Percentiles rank a stretch among this genome's conserved stretches.
Conservation (phyloP, 1,284 basidiomycete species). For the Boletus semigastroideus region DNA sequence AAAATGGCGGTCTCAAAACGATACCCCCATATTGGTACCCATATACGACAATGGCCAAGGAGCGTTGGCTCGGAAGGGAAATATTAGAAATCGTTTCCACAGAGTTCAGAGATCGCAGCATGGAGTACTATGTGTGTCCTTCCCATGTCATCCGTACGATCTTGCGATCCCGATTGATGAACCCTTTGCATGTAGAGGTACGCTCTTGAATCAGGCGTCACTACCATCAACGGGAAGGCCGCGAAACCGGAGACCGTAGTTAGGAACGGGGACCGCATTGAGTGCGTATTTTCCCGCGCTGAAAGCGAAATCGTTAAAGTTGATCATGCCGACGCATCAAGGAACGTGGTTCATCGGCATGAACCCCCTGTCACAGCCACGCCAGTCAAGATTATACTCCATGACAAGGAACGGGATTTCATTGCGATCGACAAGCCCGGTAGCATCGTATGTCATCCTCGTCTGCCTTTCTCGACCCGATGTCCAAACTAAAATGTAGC, state of each 20-base stretch:
- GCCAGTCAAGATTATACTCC: constrained; percentile 78
- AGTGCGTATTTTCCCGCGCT: constrained; percentile 53
- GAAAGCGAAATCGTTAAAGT: neutral
- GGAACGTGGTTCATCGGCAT: constrained; percentile 93
- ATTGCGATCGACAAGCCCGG: constrained; percentile 96
- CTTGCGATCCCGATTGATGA: neutral
- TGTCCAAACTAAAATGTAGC: constrained; percentile 43
- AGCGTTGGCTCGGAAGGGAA: constrained; percentile 84
- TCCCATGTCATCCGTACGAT: neutral
- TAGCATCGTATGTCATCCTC: constrained; percentile 63
- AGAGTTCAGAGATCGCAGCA: constrained; percentile 86
- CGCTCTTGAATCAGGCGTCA: constrained; percentile 92
- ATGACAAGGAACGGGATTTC: constrained; percentile 79
- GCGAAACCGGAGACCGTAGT: constrained; percentile 82
- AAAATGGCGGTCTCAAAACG: constrained; percentile 57
- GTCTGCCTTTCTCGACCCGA: neutral
- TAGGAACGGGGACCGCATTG: constrained; percentile 86
- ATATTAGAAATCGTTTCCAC: constrained; percentile 85
- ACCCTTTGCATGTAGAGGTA: constrained; percentile 59
- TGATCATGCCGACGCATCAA: constrained; percentile 31
- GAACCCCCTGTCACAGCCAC: constrained; percentile 93
- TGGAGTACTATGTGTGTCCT: constrained; percentile 81
- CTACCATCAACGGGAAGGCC: constrained; percentile 86
- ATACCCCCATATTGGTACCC: constrained; percentile 80
- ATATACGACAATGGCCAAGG: constrained; percentile 90